Evolutionary conservation across 345 rosid genomes (phyloP).

Genomic region (Arabidopsis suecica): DNA sequence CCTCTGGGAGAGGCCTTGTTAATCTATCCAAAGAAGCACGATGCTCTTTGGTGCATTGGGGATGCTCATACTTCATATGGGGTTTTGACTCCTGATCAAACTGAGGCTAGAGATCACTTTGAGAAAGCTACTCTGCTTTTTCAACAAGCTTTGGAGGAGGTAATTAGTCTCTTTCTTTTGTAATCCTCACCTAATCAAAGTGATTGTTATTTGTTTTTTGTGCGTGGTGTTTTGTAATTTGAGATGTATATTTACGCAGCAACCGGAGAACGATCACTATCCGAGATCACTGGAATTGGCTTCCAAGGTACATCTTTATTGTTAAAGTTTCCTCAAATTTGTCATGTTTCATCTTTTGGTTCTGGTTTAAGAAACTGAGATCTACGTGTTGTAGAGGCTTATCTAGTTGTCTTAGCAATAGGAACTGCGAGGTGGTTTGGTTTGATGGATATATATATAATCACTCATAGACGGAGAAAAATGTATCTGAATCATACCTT

Average conservation of each 20-base stretch:
- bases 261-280: constrained; percentile 61
- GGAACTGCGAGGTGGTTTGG: neutral
- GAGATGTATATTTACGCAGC: constrained; percentile 46
- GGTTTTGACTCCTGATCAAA: constrained; percentile 54
- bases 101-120: constrained; percentile 54
- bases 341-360: neutral
- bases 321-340: neutral
- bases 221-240: constrained; percentile 1
- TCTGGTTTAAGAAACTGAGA: neutral
- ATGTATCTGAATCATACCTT: neutral
- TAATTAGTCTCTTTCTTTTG: constrained; percentile 23
- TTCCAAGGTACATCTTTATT: constrained; percentile 52
- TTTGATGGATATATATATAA: neutral
- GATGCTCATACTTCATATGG: constrained; percentile 65
- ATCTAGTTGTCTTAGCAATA: neutral
- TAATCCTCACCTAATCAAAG: neutral
- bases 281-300: constrained; percentile 59
- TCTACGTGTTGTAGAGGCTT: neutral
- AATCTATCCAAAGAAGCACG: constrained; percentile 54
- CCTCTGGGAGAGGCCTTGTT: constrained; percentile 59
- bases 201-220: neutral
- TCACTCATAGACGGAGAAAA: neutral
- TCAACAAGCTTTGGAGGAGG: constrained; percentile 59
- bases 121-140: constrained; percentile 55
- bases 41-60: constrained; percentile 63